Evolutionary conservation across 139 green algal species (phyloP).

Genomic region (Picochlorum sp.): DNA sequence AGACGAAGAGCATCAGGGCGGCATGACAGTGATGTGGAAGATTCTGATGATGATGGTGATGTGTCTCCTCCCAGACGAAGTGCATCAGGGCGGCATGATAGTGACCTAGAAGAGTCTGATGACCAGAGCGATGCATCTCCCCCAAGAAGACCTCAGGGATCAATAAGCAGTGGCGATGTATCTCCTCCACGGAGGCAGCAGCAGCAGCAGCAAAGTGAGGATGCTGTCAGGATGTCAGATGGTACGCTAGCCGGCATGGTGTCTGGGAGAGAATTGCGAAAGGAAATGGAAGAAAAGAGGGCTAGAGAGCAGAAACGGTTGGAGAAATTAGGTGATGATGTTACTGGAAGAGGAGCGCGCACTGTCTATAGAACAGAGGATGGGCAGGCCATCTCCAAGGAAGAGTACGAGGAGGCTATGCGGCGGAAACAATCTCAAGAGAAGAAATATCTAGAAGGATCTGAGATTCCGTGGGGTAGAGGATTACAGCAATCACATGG

Average conservation of each 20-base stretch:
- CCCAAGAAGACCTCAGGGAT: constrained; percentile 1
- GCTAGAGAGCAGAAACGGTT: constrained; percentile 22
- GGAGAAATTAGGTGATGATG: constrained; percentile 9
- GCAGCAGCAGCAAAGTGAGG: background rate
- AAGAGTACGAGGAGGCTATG: constrained; percentile 40
- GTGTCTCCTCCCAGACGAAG: constrained; percentile 11
- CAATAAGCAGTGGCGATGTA: constrained; percentile 3
- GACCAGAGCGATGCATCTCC: constrained; percentile 9
- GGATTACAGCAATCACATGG: constrained; percentile 54
- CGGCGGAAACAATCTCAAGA: constrained; percentile 16
- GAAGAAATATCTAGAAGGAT: constrained; percentile 31
- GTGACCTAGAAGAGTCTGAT: constrained; percentile 3
- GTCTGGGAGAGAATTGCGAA: constrained; percentile 17
- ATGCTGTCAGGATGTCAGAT: constrained; percentile 41
- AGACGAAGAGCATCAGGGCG: constrained; percentile 6
- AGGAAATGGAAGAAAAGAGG: constrained; percentile 31
- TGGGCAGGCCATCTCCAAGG: constrained; percentile 39
- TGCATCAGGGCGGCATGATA: constrained; percentile 9
- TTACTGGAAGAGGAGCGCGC: constrained; percentile 38
- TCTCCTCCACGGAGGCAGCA: constrained; percentile 21
- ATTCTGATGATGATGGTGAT: constrained; percentile 23
- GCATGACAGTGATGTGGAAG: constrained; percentile 4
- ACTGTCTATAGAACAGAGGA: constrained; percentile 71
- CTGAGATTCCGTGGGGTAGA: constrained; percentile 60
- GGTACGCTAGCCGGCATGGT: constrained; percentile 54